Evolutionary conservation across 805 yeast genomes (phyloP).

Genomic region (Saccharomycopsis lassenensis): DNA sequence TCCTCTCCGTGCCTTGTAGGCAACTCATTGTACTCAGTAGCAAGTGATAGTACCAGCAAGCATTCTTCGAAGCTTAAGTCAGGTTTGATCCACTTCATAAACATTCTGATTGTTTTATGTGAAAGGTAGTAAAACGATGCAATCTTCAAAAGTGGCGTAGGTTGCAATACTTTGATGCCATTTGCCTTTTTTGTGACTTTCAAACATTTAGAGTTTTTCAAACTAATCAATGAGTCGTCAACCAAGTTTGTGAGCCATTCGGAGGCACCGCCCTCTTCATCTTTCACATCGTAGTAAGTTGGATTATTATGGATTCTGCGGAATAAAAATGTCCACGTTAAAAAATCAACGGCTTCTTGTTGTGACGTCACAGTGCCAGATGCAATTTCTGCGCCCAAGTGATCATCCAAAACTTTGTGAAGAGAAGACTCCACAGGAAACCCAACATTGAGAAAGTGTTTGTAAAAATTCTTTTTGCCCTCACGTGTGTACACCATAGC

Average conservation of each 20-base stretch:
- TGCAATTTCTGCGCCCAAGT: slow-evolving; percentile 91
- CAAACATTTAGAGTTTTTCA: slow-evolving; percentile 67
- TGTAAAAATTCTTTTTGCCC: slow-evolving; percentile 75
- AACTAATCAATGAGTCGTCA: slow-evolving; percentile 54
- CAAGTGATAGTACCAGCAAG: slow-evolving; percentile 44
- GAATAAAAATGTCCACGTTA: slow-evolving; percentile 88
- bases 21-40: slow-evolving; percentile 75
- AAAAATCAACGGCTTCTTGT: slow-evolving; percentile 92
- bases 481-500: slow-evolving; percentile 81
- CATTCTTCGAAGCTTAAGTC: slow-evolving; percentile 47
- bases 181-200: slow-evolving; percentile 27
- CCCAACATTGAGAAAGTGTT: slow-evolving; percentile 83
- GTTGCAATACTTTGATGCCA: slow-evolving; percentile 31
- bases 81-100: slow-evolving; percentile 41
- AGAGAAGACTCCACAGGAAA: slow-evolving; percentile 91
- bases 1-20: slow-evolving; percentile 93
- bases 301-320: slow-evolving; percentile 94
- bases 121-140: slow-evolving; percentile 89
- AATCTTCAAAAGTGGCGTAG: slow-evolving; percentile 78
- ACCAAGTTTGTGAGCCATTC: slow-evolving; percentile 51
- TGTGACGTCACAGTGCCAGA: slow-evolving; percentile 89
- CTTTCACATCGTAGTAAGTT: slow-evolving; percentile 79
- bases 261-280: slow-evolving; percentile 45
- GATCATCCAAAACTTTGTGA: slow-evolving; percentile 72
- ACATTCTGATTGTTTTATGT: slow-evolving; percentile 71